phyloP scores from a whole-genome alignment of 768 basidiomycete genomes.

The Russula compacta region DNA sequence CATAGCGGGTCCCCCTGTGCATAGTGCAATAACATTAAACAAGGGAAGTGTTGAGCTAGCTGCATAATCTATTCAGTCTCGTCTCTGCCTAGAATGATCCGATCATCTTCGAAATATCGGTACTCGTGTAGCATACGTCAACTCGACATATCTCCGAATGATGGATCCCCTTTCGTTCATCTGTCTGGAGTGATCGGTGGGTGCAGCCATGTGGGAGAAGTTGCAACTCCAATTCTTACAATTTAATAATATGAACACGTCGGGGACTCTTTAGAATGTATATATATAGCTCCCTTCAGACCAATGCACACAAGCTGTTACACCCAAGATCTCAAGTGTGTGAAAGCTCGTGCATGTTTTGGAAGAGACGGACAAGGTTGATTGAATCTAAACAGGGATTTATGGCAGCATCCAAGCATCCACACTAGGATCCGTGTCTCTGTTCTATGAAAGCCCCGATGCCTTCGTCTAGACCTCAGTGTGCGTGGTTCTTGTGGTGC shows the following conservation, averaged over 20 bases:
- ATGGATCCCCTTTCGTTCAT: background rate
- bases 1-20: constrained; percentile 19
- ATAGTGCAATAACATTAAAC: constrained; percentile 22
- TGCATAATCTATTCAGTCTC: constrained; percentile 17
- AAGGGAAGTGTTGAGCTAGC: constrained; percentile 21
- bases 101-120: background rate
- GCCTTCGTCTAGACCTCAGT: constrained; percentile 33
- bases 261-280: background rate
- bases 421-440: background rate
- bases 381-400: constrained; percentile 1
- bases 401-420: background rate
- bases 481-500: constrained; percentile 87
- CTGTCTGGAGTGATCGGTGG: background rate
- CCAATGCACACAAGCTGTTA: background rate
- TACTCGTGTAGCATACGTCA: background rate
- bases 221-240: background rate
- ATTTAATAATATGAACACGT: background rate
- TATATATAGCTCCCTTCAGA: background rate
- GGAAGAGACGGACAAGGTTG: background rate
- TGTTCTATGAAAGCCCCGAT: constrained; percentile 1
- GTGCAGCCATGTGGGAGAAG: background rate
- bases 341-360: background rate
- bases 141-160: background rate
- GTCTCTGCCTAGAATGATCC: background rate
- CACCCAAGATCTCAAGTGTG: background rate